These are phyloP conservation scores for Prunus davidiana DNA, from an alignment of 306 rosid species.

Conservation along the genomic window DNA sequence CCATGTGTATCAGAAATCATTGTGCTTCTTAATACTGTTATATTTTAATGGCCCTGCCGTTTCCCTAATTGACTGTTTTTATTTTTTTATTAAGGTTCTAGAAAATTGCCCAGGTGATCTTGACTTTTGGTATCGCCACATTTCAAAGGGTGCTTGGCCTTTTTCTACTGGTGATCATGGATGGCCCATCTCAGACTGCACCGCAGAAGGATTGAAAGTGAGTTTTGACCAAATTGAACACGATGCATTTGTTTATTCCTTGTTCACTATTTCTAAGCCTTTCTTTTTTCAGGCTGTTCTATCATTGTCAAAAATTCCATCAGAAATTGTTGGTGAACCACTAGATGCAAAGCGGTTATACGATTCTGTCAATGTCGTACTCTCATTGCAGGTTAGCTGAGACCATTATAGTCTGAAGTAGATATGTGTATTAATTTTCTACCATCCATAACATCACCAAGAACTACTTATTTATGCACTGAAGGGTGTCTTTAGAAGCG, in stretches of 20 bases:
- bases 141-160: slow-evolving; percentile 96
- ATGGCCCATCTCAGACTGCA: slow-evolving; percentile 97
- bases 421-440: not conserved
- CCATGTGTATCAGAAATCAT: slow-evolving; percentile 9
- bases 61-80: slow-evolving; percentile 8
- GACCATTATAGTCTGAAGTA: slow-evolving; percentile 16
- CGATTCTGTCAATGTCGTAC: slow-evolving; percentile 76
- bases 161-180: slow-evolving; percentile 88
- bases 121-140: slow-evolving; percentile 76
- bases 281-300: slow-evolving; percentile 59
- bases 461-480: not conserved
- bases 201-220: slow-evolving; percentile 87
- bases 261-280: slow-evolving; percentile 14
- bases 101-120: slow-evolving; percentile 79
- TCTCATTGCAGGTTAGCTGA: slow-evolving; percentile 75
- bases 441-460: not conserved
- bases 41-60: not conserved
- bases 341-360: slow-evolving; percentile 44
- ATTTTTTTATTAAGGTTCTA: slow-evolving; percentile 40
- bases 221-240: slow-evolving; percentile 16
- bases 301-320: slow-evolving; percentile 55
- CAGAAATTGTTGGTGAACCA: slow-evolving; percentile 71
- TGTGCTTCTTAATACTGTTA: slow-evolving; percentile 1
- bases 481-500: not conserved
- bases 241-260: slow-evolving; percentile 8